A percentile compares a stretch with the other conserved stretches of the same genome.
Conservation (phyloP, 257 asterid species). For the Solanum ahanhuiri region DNA sequence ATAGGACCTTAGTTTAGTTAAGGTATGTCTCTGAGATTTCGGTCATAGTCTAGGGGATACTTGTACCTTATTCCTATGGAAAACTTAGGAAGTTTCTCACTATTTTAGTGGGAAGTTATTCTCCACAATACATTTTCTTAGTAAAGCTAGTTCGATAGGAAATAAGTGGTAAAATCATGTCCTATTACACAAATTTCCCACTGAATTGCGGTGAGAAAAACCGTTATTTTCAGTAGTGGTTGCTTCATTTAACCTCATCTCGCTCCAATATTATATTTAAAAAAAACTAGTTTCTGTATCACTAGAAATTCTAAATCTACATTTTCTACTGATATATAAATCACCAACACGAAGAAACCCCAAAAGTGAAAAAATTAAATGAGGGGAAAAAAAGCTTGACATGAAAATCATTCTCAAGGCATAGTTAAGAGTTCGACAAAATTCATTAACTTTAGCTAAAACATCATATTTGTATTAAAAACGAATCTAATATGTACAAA, state of each 20-base stretch:
- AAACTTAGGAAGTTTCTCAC: not conserved
- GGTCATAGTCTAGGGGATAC: too few relatives aligned
- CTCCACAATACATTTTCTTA: too few relatives aligned
- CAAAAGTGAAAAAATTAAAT: not conserved
- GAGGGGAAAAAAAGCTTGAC: not conserved
- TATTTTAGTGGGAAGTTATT: not conserved
- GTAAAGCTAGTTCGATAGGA: too few relatives aligned
- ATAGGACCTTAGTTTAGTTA: too few relatives aligned
- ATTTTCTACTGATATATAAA: not conserved
- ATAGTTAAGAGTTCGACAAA: not conserved
- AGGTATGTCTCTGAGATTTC: too few relatives aligned
- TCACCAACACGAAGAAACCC: not conserved
- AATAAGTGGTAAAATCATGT: too few relatives aligned
- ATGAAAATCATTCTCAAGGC: not conserved
- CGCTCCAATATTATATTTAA: not conserved
- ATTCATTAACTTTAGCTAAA: not conserved
- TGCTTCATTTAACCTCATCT: not conserved
- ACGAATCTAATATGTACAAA: not conserved
- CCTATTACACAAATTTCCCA: too few relatives aligned
- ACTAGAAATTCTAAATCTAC: not conserved
- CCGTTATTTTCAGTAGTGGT: too few relatives aligned
- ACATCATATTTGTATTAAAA: not conserved
- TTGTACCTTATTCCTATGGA: not conserved
- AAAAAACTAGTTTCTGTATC: not conserved
- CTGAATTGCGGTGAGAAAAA: too few relatives aligned